A percentile compares a stretch with the other conserved stretches of the same genome.
phyloP scores from a whole-genome alignment of 2,329 filamentous ascomycete genomes.

The Triangularia verruculosa region DNA sequence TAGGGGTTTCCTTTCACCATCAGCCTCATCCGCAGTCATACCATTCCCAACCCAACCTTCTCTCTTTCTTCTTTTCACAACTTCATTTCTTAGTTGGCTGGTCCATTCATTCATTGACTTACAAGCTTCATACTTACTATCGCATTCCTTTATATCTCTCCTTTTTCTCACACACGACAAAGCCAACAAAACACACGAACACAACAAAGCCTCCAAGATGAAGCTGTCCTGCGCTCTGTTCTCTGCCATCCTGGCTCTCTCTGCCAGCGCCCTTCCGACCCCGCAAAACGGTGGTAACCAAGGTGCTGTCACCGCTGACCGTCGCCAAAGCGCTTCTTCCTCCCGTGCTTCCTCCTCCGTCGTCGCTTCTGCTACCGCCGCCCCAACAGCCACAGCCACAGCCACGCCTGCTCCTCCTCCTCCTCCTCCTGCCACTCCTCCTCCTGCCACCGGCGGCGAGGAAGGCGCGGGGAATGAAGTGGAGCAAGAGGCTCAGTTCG shows the following conservation, averaged over 20 bases:
- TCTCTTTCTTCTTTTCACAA: not conserved
- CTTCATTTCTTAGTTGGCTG: conserved; percentile 6
- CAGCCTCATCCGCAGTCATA: not conserved
- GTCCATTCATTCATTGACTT: conserved; percentile 5
- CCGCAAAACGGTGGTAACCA: not conserved
- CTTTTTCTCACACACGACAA: not conserved
- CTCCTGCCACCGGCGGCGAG: conserved; percentile 14
- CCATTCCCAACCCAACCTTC: conserved; percentile 2
- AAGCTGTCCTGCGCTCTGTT: conserved; percentile 23
- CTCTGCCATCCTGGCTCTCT: conserved; percentile 25
- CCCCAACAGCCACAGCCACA: not conserved
- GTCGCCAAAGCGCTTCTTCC: not conserved
- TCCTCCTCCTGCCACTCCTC: not conserved
- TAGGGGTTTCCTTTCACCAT: not conserved
- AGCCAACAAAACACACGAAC: too few relatives aligned
- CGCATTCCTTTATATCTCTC: not conserved
- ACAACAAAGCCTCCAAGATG: conserved; percentile 18
- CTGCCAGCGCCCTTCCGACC: conserved; percentile 21
- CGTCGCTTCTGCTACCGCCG: conserved; percentile 1
- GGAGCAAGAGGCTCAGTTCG: conserved; percentile 33
- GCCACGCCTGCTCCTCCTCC: not conserved
- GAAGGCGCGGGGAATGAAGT: conserved; percentile 31
- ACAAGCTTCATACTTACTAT: not conserved
- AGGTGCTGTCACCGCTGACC: not conserved
- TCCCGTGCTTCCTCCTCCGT: not conserved